Conservation (phyloP, 352 stramenopile genomes). For the Phytophthora idaei region DNA sequence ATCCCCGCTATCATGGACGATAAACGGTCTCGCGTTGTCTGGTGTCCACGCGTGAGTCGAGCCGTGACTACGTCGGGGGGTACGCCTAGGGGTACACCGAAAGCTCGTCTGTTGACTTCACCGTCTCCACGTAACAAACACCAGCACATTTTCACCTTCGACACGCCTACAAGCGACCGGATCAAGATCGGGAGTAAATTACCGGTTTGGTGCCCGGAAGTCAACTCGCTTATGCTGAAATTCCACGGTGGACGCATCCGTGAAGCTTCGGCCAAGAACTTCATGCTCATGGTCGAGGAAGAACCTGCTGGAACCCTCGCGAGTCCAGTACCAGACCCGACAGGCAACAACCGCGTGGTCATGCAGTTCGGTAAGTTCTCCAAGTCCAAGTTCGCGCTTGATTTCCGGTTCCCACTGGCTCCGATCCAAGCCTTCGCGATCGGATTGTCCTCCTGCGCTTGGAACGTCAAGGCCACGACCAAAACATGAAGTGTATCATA, state of each 20-base stretch:
- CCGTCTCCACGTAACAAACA: slow-evolving; percentile 71
- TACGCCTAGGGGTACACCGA: slow-evolving; percentile 60
- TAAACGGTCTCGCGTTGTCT: slow-evolving; percentile 78
- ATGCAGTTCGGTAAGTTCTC: slow-evolving; percentile 92
- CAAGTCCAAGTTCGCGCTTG: slow-evolving; percentile 87
- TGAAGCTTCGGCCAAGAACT: slow-evolving; percentile 91
- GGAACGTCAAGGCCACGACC: slow-evolving; percentile 63
- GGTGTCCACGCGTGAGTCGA: slow-evolving; percentile 80
- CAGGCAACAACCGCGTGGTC: slow-evolving; percentile 59
- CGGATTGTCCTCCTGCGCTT: slow-evolving; percentile 83
- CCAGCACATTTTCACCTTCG: slow-evolving; percentile 80
- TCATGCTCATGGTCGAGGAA: slow-evolving; percentile 87
- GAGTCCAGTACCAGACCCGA: slow-evolving; percentile 36
- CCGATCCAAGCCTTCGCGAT: slow-evolving; percentile 89
- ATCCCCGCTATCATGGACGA: slow-evolving; percentile 87
- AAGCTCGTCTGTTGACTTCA: slow-evolving; percentile 67
- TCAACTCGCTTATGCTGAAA: slow-evolving; percentile 90
- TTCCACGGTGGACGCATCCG: slow-evolving; percentile 88
- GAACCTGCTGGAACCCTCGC: slow-evolving; percentile 39
- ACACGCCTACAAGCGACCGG: slow-evolving; percentile 67
- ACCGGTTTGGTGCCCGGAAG: slow-evolving; percentile 85
- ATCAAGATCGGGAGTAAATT: slow-evolving; percentile 87
- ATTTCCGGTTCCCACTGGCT: slow-evolving; percentile 87
- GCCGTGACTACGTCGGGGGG: slow-evolving; percentile 61
- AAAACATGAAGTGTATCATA: slow-evolving; percentile 25